Percentiles rank a stretch among this genome's conserved stretches.
phyloP scores from a whole-genome alignment of 805 yeast genomes.

The Starmerella bacillaris region DNA sequence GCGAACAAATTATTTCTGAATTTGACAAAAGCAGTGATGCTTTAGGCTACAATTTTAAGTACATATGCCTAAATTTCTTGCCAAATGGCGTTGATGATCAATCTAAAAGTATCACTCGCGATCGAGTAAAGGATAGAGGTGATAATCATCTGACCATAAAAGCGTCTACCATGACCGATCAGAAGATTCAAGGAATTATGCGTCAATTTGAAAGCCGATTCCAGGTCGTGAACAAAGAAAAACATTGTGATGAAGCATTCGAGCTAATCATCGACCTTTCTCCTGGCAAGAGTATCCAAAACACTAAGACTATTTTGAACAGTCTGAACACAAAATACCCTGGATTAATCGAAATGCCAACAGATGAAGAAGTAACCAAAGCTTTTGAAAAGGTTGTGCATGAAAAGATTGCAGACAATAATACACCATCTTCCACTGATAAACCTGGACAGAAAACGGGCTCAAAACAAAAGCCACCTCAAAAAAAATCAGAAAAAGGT shows the following conservation, averaged over 20 bases:
- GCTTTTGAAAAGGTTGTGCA: background rate
- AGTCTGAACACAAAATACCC: conserved; percentile 27
- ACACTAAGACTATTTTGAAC: conserved; percentile 30
- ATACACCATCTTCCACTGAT: background rate
- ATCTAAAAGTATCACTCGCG: conserved; percentile 36
- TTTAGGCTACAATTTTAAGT: conserved; percentile 31
- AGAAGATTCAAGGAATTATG: conserved; percentile 45
- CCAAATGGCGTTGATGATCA: conserved; percentile 24
- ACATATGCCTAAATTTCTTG: conserved; percentile 53
- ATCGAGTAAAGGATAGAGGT: conserved; percentile 52
- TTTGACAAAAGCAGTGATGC: conserved; percentile 30
- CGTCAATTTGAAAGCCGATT: conserved; percentile 53
- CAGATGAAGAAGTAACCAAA: background rate
- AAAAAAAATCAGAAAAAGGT: background rate
- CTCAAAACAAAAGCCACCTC: background rate
- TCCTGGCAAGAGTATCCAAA: conserved; percentile 25
- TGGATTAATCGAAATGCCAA: conserved; percentile 4
- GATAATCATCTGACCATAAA: conserved; percentile 78
- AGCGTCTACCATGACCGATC: conserved; percentile 26
- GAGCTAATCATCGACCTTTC: conserved; percentile 45
- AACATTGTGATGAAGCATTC: conserved; percentile 47
- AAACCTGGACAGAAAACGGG: background rate
- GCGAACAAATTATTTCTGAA: conserved; percentile 45
- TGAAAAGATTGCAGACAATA: background rate
- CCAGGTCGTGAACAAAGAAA: conserved; percentile 34